phyloP scores from a whole-genome alignment of 1,139 yeast genomes.

The Pichia sp. region DNA sequence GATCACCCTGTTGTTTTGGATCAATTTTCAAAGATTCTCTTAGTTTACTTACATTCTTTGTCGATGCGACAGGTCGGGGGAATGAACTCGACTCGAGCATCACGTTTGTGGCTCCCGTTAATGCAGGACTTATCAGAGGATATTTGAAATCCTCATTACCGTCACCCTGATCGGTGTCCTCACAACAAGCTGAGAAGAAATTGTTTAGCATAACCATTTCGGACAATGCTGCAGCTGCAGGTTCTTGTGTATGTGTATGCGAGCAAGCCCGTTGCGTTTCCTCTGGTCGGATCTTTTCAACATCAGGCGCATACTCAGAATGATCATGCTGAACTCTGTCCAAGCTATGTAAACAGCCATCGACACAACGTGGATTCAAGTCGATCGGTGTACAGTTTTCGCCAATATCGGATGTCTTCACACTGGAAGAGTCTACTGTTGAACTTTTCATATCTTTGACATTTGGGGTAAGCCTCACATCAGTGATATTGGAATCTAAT shows the following conservation, averaged over 20 bases:
- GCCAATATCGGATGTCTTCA: background rate
- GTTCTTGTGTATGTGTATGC: background rate
- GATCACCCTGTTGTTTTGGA: conserved; percentile 1
- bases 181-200: conserved; percentile 11
- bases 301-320: background rate
- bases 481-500: background rate
- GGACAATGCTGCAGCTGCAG: conserved; percentile 2
- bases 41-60: background rate
- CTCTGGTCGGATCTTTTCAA: too few species aligned
- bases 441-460: too few species aligned
- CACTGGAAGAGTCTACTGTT: conserved; percentile 1
- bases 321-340: background rate
- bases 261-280: too few species aligned
- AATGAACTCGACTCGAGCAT: too few species aligned
- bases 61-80: too few species aligned
- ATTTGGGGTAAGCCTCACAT: too few species aligned
- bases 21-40: background rate
- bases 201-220: conserved; percentile 9
- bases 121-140: background rate
- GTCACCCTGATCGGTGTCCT: conserved; percentile 2
- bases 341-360: background rate
- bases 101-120: background rate
- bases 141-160: too few species aligned
- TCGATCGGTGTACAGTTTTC: background rate
- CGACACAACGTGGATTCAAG: background rate